Evolutionary conservation across 345 rosid species (phyloP).

Genomic region (Hibiscus syriacus): DNA sequence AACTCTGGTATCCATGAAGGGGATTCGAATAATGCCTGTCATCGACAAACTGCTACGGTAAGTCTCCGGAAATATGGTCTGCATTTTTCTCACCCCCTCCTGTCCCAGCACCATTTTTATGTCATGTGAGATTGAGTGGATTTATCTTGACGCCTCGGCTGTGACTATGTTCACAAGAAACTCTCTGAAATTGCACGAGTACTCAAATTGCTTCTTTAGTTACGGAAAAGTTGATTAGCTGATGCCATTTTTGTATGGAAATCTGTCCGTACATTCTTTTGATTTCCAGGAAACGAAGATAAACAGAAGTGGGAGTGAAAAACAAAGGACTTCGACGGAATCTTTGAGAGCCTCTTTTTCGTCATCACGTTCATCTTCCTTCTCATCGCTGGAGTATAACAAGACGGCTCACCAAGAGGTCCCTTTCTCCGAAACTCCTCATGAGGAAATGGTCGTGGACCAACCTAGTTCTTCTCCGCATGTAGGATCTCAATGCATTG

Average conservation of each 20-base stretch:
- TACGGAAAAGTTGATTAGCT: neutral
- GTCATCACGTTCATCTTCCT: constrained; percentile 80
- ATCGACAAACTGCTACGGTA: neutral
- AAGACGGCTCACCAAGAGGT: constrained; percentile 50
- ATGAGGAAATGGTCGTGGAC: constrained; percentile 42
- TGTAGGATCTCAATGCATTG: constrained; percentile 46
- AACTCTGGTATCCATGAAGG: neutral
- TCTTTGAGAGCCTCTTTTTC: constrained; percentile 78
- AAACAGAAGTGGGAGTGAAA: constrained; percentile 45
- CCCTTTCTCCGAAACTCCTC: constrained; percentile 51
- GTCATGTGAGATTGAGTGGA: neutral
- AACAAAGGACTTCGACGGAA: constrained; percentile 65
- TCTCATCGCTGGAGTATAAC: constrained; percentile 57
- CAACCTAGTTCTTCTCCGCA: constrained; percentile 43
- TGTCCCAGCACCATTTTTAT: neutral
- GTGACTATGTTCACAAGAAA: neutral
- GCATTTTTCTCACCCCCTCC: neutral
- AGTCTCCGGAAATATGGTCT: neutral
- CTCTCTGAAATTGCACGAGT: neutral
- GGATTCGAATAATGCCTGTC: neutral
- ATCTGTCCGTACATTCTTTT: constrained; percentile 26
- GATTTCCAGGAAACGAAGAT: constrained; percentile 26
- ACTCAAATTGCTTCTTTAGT: neutral
- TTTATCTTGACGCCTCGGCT: neutral
- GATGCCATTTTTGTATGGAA: neutral